Percentiles rank a stretch among this genome's conserved stretches.
Evolutionary conservation across 2,329 filamentous ascomycete species (phyloP).

Genomic region (Penicillium sp.): DNA sequence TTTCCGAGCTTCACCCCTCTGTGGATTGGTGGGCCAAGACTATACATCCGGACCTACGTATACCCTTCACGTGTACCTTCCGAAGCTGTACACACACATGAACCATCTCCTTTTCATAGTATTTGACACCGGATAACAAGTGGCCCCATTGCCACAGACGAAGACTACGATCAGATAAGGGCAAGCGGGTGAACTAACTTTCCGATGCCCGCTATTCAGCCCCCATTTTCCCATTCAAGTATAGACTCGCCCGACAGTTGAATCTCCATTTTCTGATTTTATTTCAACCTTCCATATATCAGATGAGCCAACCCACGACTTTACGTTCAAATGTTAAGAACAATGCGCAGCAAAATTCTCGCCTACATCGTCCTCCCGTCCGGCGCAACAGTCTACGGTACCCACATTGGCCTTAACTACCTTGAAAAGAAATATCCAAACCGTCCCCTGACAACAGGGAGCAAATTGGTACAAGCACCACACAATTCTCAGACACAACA

Average conservation of each 20-base stretch:
- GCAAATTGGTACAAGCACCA: slow-evolving; percentile 19
- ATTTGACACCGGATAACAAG: too few relatives aligned
- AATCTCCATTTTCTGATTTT: neutral
- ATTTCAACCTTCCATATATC: neutral
- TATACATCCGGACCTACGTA: too few relatives aligned
- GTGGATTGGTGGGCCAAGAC: too few relatives aligned
- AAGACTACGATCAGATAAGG: too few relatives aligned
- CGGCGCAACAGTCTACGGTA: slow-evolving; percentile 17
- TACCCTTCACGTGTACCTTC: too few relatives aligned
- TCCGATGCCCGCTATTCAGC: neutral
- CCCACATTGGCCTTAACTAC: slow-evolving; percentile 20
- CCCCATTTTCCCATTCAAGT: neutral
- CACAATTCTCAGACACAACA: slow-evolving; percentile 15
- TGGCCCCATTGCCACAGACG: too few relatives aligned
- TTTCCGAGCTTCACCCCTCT: too few relatives aligned
- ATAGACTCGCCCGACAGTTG: too few relatives aligned
- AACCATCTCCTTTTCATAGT: too few relatives aligned
- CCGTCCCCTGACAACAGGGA: slow-evolving; percentile 16
- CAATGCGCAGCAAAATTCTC: neutral
- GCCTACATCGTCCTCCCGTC: slow-evolving; percentile 13
- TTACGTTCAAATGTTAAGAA: neutral
- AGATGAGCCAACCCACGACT: neutral
- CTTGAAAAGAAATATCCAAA: slow-evolving; percentile 31
- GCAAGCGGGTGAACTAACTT: neutral
- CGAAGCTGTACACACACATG: too few relatives aligned